Evolutionary conservation across 73 alveolate genomes (phyloP).

Genomic region (Loxodes magnus): DNA sequence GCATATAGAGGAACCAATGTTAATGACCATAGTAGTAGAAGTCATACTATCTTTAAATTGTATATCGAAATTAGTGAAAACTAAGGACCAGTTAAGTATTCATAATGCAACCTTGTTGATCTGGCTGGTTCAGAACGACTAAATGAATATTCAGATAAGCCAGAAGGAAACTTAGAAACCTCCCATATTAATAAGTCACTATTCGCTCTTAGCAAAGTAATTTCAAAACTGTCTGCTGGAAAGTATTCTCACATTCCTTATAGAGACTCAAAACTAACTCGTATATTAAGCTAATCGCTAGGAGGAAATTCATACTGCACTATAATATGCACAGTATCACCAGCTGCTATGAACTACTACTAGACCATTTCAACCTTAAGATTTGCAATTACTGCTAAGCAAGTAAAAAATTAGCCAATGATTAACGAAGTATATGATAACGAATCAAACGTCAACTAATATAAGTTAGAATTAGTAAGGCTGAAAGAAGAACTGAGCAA

Average conservation of each 20-base stretch:
- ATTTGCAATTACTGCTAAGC: conserved; percentile 87
- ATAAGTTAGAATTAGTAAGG: neutral
- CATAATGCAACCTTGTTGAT: conserved; percentile 74
- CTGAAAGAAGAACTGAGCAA: conserved; percentile 2
- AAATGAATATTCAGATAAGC: conserved; percentile 44
- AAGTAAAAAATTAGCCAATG: conserved; percentile 46
- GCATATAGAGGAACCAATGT: conserved; percentile 79
- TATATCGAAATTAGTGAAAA: conserved; percentile 9
- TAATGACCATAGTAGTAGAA: conserved; percentile 89
- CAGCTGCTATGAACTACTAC: conserved; percentile 49
- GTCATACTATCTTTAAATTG: conserved; percentile 81
- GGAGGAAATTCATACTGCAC: conserved; percentile 90
- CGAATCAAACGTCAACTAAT: neutral
- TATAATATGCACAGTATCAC: conserved; percentile 79
- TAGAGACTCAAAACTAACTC: conserved; percentile 86
- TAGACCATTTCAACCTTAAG: conserved; percentile 79
- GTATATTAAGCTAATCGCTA: conserved; percentile 66
- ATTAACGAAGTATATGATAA: conserved; percentile 51
- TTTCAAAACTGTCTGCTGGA: conserved; percentile 67
- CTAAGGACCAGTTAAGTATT: conserved; percentile 2
- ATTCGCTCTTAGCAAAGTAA: conserved; percentile 71
- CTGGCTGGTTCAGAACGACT: conserved; percentile 89
- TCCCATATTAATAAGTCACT: conserved; percentile 76
- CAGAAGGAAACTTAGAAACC: conserved; percentile 59
- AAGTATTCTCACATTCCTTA: conserved; percentile 72